phyloP scores from a whole-genome alignment of 2,329 filamentous ascomycete species.

The Myriosclerotinia curreyana region DNA sequence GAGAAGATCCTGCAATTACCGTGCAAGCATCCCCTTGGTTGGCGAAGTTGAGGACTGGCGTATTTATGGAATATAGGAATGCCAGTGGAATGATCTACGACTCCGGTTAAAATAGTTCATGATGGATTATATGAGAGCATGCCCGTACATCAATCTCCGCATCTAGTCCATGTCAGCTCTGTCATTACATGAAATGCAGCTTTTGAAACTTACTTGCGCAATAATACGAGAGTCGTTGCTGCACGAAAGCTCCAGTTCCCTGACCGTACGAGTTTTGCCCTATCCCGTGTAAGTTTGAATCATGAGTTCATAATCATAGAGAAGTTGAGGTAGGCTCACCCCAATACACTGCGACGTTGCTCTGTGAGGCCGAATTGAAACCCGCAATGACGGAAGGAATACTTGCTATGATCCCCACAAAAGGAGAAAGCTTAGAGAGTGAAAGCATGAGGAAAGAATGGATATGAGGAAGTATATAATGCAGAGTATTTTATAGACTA shows the following conservation, averaged over 20 bases:
- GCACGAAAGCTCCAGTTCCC: conserved; percentile 45
- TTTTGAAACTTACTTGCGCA: conserved; percentile 50
- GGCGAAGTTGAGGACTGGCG: conserved; percentile 60
- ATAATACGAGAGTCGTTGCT: conserved; percentile 56
- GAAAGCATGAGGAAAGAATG: conserved; percentile 3
- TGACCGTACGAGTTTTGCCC: conserved; percentile 59
- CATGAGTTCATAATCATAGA: background rate
- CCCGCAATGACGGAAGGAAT: conserved; percentile 41
- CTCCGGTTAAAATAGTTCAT: conserved; percentile 23
- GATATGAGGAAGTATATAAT: background rate
- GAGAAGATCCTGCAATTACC: conserved; percentile 53
- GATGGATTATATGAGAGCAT: background rate
- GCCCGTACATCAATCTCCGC: conserved; percentile 46
- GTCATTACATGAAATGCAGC: background rate
- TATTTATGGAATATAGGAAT: conserved; percentile 58
- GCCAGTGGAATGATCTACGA: conserved; percentile 59
- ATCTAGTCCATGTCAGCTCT: conserved; percentile 39
- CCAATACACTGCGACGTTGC: conserved; percentile 66
- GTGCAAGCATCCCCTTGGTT: conserved; percentile 61
- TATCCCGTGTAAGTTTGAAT: conserved; percentile 31
- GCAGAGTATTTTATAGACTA: background rate
- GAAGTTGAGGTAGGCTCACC: conserved; percentile 42
- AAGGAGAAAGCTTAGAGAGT: conserved; percentile 25
- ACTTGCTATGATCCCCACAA: conserved; percentile 36
- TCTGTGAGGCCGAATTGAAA: conserved; percentile 45